Evolutionary conservation across 768 basidiomycete genomes (phyloP).

Genomic region (Daedaleopsis sinensis): DNA sequence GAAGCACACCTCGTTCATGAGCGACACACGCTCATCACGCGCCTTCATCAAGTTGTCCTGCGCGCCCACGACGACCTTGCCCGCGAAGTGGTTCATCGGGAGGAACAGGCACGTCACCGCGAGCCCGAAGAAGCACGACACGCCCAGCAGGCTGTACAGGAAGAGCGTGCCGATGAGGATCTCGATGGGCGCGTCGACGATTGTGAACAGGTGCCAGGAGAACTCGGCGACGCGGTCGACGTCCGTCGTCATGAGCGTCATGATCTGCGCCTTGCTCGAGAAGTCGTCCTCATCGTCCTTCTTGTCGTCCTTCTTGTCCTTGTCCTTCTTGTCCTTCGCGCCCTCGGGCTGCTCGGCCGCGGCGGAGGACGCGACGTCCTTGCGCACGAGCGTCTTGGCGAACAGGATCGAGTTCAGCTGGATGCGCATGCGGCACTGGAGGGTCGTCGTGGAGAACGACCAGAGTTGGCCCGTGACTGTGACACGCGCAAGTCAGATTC

Average conservation of each 20-base stretch:
- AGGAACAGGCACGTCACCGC: conserved; percentile 65
- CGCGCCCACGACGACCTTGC: conserved; percentile 74
- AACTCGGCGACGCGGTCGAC: conserved; percentile 90
- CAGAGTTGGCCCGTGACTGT: conserved; percentile 71
- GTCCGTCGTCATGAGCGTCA: conserved; percentile 96
- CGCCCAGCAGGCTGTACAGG: conserved; percentile 75
- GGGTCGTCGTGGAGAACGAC: conserved; percentile 66
- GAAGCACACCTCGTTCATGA: conserved; percentile 80
- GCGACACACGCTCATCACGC: conserved; percentile 83
- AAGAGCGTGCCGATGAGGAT: conserved; percentile 74
- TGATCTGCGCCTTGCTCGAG: conserved; percentile 72
- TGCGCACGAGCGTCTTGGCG: conserved; percentile 83
- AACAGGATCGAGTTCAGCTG: conserved; percentile 87
- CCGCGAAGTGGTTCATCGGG: conserved; percentile 84
- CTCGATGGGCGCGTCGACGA: conserved; percentile 79
- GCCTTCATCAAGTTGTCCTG: conserved; percentile 92
- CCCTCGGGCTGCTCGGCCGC: conserved; percentile 31
- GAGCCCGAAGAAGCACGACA: conserved; percentile 78
- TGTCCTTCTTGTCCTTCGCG: conserved; percentile 11
- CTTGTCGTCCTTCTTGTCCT: conserved; percentile 57
- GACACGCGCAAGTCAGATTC: too few species aligned
- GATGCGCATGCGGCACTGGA: conserved; percentile 71
- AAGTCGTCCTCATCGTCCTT: conserved; percentile 61
- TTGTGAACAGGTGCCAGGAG: conserved; percentile 73
- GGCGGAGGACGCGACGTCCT: conserved; percentile 77